Percentiles rank a stretch among this genome's conserved stretches.
Conservation (phyloP, 164 flowering plant genomes). For the Vitis vinifera region ASM3070453v1 NC_081815.1:15364001-15364500, state of each 20-base stretch:
- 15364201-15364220: background rate
- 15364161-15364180: background rate
- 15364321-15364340: too few relatives aligned
- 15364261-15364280: background rate
- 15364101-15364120: background rate
- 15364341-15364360: too few relatives aligned
- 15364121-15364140: background rate
- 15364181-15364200: background rate
- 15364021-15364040: background rate
- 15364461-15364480: background rate
- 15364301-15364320: background rate
- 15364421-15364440: background rate
- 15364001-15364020: background rate
- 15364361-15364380: too few relatives aligned
- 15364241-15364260: background rate
- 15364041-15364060: too few relatives aligned
- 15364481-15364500: background rate
- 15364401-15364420: background rate
- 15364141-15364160: background rate
- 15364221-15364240: background rate
- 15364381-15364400: too few relatives aligned
- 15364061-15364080: too few relatives aligned
- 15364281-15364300: background rate
- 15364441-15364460: background rate
- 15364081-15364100: background rate